A percentile compares a stretch with the other conserved stretches of the same genome.
These are phyloP conservation scores for Fonsecaea monophora DNA, from an alignment of 2,329 filamentous ascomycete species.

Conservation along the genomic window DNA sequence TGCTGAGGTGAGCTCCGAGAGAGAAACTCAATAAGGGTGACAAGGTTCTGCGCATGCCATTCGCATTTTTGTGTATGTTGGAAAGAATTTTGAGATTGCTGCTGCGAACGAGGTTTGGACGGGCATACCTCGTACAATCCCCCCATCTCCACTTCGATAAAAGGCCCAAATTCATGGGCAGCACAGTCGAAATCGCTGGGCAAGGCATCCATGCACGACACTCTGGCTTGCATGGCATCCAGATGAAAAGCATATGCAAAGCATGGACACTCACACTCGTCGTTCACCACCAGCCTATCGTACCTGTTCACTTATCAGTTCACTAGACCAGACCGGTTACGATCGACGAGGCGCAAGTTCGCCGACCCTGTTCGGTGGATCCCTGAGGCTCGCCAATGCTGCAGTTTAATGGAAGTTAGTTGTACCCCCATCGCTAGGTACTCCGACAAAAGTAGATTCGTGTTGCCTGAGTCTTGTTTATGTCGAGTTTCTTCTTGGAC, in stretches of 20 bases:
- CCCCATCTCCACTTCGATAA: neutral
- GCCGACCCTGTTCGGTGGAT: neutral
- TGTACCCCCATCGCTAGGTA: neutral
- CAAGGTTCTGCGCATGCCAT: neutral
- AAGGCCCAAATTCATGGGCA: neutral
- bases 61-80: neutral
- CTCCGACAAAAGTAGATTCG: neutral
- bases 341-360: neutral
- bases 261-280: slow-evolving; percentile 2
- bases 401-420: neutral
- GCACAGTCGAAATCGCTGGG: slow-evolving; percentile 8
- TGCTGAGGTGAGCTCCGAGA: neutral
- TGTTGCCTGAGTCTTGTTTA: neutral
- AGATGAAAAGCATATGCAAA: slow-evolving; percentile 14
- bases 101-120: neutral
- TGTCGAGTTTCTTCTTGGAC: neutral
- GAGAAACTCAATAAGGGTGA: neutral
- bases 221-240: slow-evolving; percentile 1
- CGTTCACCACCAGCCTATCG: slow-evolving; percentile 3
- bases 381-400: slow-evolving; percentile 1
- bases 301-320: slow-evolving; percentile 9
- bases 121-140: neutral
- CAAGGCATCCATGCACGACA: slow-evolving; percentile 8
- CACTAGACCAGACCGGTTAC: neutral
- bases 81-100: neutral